Evolutionary conservation across 1,284 basidiomycete genomes (phyloP).

Genomic region (Pseudozyma tsukubaensis): DNA sequence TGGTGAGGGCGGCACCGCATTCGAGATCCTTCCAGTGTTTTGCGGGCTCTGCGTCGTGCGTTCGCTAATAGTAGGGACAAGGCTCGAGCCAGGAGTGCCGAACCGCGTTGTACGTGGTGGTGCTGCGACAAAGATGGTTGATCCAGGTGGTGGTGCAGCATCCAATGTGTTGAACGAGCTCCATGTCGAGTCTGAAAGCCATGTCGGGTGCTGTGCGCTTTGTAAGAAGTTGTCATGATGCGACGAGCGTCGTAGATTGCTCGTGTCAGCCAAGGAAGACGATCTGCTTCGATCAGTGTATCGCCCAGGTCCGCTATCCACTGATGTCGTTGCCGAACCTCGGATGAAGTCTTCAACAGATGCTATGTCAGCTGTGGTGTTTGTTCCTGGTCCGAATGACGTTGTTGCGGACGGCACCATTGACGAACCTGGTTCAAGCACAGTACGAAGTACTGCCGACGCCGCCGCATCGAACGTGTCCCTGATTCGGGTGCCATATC

Average conservation of each 20-base stretch:
- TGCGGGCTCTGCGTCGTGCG: conserved; percentile 29
- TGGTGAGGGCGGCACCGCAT: background rate
- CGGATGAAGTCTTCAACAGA: conserved; percentile 25
- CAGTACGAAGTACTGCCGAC: conserved; percentile 28
- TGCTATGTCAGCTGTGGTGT: conserved; percentile 2
- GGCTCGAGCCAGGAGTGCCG: conserved; percentile 25
- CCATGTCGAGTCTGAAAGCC: conserved; percentile 51
- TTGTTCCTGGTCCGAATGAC: background rate
- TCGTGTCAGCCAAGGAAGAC: background rate
- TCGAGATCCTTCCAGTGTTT: background rate
- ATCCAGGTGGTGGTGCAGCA: conserved; percentile 38
- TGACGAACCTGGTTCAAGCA: conserved; percentile 26
- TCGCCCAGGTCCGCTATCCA: conserved; percentile 1
- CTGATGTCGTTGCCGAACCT: conserved; percentile 3
- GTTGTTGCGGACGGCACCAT: background rate
- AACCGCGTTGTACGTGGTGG: conserved; percentile 28
- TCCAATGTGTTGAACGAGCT: conserved; percentile 39
- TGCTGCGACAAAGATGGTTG: conserved; percentile 47
- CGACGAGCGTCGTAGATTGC: conserved; percentile 7
- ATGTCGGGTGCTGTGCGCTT: conserved; percentile 35
- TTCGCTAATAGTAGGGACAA: conserved; percentile 40
- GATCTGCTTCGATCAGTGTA: conserved; percentile 1
- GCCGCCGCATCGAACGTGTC: conserved; percentile 50
- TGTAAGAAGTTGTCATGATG: conserved; percentile 28
- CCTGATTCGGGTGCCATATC: conserved; percentile 30